Base-by-base conservation (phyloP, 2,329 filamentous ascomycete species). In the Orbilia javanica region DNA sequence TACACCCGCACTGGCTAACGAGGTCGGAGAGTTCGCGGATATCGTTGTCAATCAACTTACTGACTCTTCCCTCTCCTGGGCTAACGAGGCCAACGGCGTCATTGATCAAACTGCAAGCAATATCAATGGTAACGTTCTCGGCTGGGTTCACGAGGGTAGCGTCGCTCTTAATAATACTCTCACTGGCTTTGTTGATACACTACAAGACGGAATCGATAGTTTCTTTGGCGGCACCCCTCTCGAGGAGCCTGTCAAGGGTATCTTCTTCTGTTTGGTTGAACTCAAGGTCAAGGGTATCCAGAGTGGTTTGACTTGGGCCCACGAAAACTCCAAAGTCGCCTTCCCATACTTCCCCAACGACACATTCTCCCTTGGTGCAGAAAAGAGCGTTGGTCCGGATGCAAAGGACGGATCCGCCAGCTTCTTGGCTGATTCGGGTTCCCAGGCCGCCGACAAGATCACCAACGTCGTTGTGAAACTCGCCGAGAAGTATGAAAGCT, bases 301-400 rank as follows among this genome's bases (percentile, higher is more conserved):
- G 83, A 91, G 92, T 82, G 96, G 92, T 11, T 87, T 98, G n/a
- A 97, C 93, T 0, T 99, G 95, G 95, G 92, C 97, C 10, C 89
- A 92, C 82, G 91, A 98, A 80, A 86, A 98, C 83, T 93, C 96
- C 2, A 89, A 96, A 79, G 88, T 99, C 81, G 86, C 89, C 76
- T 91, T 99, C 81, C 96, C 96, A 0, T 85, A 89, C 66, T 90
- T 98, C 78, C 87, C 89, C 27, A 91, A 93, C 81, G 88, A 97
- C 83, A 92, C 92, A 0, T 97, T 98, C 85, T 95, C 93, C 74
- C 86, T 91, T 66, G 94, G 94, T 48, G 92, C 94, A 70, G 86
- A 89, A 34, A 87, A 88, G 53, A 88, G 88, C 42, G 85, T 91
- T 74, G 83, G 85, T 5, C 88, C 88, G 67, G 89, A 92, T 80